Evolutionary conservation across 2,329 filamentous ascomycete genomes (phyloP), one percentile per base, ranked within the genome.

Genomic region (Scedosporium aurantiacum): DNA sequence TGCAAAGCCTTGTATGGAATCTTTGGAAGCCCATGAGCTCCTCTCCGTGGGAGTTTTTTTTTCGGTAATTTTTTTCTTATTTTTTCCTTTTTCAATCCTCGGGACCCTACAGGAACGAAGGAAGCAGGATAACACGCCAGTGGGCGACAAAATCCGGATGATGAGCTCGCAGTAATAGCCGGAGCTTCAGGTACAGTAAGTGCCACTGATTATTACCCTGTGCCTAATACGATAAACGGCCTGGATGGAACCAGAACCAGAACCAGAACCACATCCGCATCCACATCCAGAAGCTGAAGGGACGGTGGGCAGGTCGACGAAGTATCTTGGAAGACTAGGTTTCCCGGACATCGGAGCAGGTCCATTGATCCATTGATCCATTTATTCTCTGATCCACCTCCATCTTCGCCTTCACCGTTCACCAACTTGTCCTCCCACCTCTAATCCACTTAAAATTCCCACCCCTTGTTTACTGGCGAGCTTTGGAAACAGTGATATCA

Each of bases 101-200:
- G 43, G 43, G 18, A 47, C n/a, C 43, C 16, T n/a, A 47, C n/a
- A 47, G 18, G 43, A 47, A 47, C 43, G 43, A 47, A 47, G 8
- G 6, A 47, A 18, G 43, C 43, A 18, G 18, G 43, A 47, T 10
- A 47, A 7, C 43, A 21, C 37, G 14, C 1, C n/a, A 47, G 43
- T 14, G n/a, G n/a, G 43, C 21, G 43, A 47, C 16, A 23, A 47
- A 47, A 47, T 54, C 23, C 23, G 50, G 50, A 54, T 54, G n/a
- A 47, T 18, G 43, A 47, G 43, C 18, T 25, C 12, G n/a, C 23
- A 21, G 50, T 23, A 54, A 54, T 54, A 54, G 50, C 50, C 50
- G 50, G 50, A 54, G 23, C 50, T 54, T 54, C 50, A 54, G 50
- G 50, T 54, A 54, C 50, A 54, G 50, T 54, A 54, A 54, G 23